A percentile compares a stretch with the other conserved stretches of the same genome.
Evolutionary conservation across 805 yeast species (phyloP).

Genomic region (Lipomyces oligophaga): DNA sequence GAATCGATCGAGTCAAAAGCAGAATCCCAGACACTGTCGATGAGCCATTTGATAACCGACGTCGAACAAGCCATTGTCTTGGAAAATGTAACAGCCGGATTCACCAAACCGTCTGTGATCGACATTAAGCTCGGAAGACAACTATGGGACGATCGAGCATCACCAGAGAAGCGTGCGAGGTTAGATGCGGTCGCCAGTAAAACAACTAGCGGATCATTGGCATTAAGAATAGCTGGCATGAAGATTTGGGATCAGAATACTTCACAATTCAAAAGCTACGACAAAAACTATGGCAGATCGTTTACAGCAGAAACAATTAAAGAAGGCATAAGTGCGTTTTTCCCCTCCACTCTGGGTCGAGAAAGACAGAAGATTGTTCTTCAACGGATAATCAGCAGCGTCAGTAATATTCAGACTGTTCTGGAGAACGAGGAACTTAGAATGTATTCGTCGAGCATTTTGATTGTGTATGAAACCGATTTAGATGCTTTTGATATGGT

Average conservation of each 20-base stretch:
- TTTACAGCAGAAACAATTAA: conserved; percentile 45
- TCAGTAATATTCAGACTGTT: conserved; percentile 64
- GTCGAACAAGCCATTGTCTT: conserved; percentile 50
- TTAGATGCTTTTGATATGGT: conserved; percentile 46
- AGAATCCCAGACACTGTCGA: conserved; percentile 17
- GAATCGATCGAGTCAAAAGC: conserved; percentile 27
- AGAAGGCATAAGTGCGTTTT: conserved; percentile 46
- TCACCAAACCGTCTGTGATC: conserved; percentile 61
- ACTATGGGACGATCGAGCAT: conserved; percentile 57
- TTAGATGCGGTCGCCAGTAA: conserved; percentile 56
- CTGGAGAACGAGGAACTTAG: conserved; percentile 59
- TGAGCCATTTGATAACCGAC: conserved; percentile 14
- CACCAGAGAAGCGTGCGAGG: conserved; percentile 58
- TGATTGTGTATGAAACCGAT: conserved; percentile 74
- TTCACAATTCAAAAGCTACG: conserved; percentile 44
- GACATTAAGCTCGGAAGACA: conserved; percentile 79
- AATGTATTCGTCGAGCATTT: conserved; percentile 65
- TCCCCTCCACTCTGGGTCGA: conserved; percentile 34
- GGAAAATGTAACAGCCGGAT: conserved; percentile 64
- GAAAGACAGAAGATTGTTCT: conserved; percentile 42
- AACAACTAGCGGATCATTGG: conserved; percentile 79
- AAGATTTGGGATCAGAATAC: conserved; percentile 42
- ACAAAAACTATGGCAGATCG: conserved; percentile 69
- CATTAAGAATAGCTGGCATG: conserved; percentile 87
- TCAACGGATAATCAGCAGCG: conserved; percentile 50